Evolutionary conservation across 1,284 basidiomycete genomes (phyloP).

Genomic region (Phaffia rhodozyma): DNA sequence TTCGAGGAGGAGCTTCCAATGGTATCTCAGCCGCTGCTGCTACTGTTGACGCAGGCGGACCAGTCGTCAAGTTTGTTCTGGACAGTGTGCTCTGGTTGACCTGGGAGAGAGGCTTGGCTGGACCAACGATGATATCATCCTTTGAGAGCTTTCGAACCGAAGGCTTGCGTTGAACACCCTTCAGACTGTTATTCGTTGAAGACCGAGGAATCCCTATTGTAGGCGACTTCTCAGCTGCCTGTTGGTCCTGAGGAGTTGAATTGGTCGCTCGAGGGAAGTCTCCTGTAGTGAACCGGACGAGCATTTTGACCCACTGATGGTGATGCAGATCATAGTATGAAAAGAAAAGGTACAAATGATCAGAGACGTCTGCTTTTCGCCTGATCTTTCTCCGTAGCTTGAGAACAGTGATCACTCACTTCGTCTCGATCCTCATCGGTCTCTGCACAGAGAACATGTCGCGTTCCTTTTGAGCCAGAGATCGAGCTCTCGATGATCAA

Average conservation of each 20-base stretch:
- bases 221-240: slow-evolving; percentile 10
- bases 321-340: neutral
- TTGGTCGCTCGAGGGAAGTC: slow-evolving; percentile 18
- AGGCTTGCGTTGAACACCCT: slow-evolving; percentile 22
- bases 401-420: neutral
- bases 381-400: too few species aligned
- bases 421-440: slow-evolving; percentile 81
- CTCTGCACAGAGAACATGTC: slow-evolving; percentile 91
- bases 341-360: neutral
- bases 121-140: slow-evolving; percentile 48
- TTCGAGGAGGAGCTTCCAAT: neutral
- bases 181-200: slow-evolving; percentile 43
- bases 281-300: slow-evolving; percentile 54
- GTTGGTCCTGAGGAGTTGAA: neutral
- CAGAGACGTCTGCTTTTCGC: too few species aligned
- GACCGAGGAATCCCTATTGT: slow-evolving; percentile 40
- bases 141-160: slow-evolving; percentile 39
- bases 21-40: neutral
- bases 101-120: slow-evolving; percentile 35
- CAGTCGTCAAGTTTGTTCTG: neutral
- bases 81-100: slow-evolving; percentile 29
- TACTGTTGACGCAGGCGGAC: neutral
- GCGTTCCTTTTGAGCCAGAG: slow-evolving; percentile 47
- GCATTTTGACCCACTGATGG: slow-evolving; percentile 71
- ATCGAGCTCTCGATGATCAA: slow-evolving; percentile 78